These are phyloP conservation scores for Barnettozyma hawaiiensis DNA, from an alignment of 1,139 yeast genomes.

Conservation along the genomic window DNA sequence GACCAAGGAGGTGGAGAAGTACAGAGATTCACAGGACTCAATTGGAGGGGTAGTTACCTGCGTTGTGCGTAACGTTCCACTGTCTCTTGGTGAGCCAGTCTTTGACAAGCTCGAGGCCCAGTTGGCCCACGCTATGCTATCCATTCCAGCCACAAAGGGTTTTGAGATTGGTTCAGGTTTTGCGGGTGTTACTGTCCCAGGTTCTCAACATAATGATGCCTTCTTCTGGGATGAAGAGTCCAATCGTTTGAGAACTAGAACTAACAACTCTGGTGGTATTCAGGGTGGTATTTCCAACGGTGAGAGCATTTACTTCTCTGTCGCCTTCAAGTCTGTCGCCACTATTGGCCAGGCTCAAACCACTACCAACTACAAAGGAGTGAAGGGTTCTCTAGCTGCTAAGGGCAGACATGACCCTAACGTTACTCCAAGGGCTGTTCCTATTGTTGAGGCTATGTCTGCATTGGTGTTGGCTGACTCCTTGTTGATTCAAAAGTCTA, in stretches of 20 bases:
- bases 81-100: constrained; percentile 95
- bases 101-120: constrained; percentile 93
- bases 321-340: constrained; percentile 97
- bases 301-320: constrained; percentile 87
- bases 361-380: constrained; percentile 85
- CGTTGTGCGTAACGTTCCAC: constrained; percentile 88
- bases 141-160: constrained; percentile 96
- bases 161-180: constrained; percentile 97
- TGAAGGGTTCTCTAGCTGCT: constrained; percentile 82
- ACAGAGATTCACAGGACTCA: constrained; percentile 84
- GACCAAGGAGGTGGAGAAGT: constrained; percentile 82
- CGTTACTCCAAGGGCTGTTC: constrained; percentile 97
- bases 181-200: constrained; percentile 82
- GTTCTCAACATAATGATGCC: constrained; percentile 90
- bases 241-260: constrained; percentile 68
- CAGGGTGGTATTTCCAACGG: constrained; percentile 98
- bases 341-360: constrained; percentile 90
- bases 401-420: constrained; percentile 98
- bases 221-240: constrained; percentile 54
- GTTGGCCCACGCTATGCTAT: constrained; percentile 95
- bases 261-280: constrained; percentile 94
- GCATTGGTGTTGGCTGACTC: constrained; percentile 89
- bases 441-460: constrained; percentile 97
- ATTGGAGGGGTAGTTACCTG: constrained; percentile 98
- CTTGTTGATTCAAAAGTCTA: constrained; percentile 75